Evolutionary conservation across 345 rosid species (phyloP).

Genomic region (Carallia pectinifolia): DNA sequence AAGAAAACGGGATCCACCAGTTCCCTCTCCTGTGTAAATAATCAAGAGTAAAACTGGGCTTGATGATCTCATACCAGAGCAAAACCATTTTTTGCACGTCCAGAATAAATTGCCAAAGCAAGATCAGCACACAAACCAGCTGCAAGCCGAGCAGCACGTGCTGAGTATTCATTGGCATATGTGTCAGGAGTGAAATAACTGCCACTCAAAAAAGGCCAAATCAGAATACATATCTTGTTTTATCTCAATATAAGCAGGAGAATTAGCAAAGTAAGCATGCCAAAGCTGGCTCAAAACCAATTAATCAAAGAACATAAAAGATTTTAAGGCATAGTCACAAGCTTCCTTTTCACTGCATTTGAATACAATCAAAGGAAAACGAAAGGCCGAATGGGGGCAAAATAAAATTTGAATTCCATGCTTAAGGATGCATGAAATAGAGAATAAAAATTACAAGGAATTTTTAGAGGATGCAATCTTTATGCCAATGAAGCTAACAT

Average conservation of each 20-base stretch:
- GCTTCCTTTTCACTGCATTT: neutral
- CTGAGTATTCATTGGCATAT: constrained; percentile 96
- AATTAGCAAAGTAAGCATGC: neutral
- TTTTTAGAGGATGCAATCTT: neutral
- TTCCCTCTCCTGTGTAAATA: constrained; percentile 1
- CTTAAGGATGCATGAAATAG: neutral
- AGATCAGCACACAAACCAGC: constrained; percentile 97
- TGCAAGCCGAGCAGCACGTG: constrained; percentile 95
- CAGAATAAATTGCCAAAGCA: constrained; percentile 75
- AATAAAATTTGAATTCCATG: neutral
- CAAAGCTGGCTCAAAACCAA: neutral
- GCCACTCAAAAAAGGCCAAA: constrained; percentile 28
- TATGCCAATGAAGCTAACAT: neutral
- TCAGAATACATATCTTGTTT: neutral
- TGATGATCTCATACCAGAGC: constrained; percentile 67
- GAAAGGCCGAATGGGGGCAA: too few relatives aligned
- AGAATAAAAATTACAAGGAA: neutral
- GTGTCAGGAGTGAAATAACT: constrained; percentile 98
- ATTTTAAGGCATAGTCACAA: neutral
- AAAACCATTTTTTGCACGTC: constrained; percentile 82
- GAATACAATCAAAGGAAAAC: too few relatives aligned
- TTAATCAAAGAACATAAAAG: neutral
- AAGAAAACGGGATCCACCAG: neutral
- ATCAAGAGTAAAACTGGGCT: neutral
- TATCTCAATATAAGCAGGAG: neutral